phyloP scores from a whole-genome alignment of 2,329 filamentous ascomycete species.

The Berkeleyomyces rouxiae region DNA sequence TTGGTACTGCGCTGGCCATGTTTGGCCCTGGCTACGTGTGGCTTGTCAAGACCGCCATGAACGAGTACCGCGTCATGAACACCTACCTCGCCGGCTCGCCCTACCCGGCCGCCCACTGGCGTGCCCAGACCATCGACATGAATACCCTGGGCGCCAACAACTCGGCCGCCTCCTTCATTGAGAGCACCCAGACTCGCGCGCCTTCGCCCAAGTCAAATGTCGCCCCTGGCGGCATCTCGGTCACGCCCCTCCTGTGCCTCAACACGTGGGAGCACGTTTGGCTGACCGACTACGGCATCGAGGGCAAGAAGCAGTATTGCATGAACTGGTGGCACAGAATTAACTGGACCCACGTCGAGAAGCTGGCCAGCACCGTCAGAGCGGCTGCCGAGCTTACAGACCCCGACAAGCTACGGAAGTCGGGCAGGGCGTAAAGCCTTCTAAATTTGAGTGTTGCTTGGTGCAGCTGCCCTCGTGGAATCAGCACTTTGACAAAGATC shows the following conservation, averaged over 20 bases:
- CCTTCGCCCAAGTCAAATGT: conserved; percentile 17
- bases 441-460: background rate
- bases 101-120: conserved; percentile 69
- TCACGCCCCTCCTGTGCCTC: conserved; percentile 69
- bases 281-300: conserved; percentile 60
- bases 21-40: conserved; percentile 96
- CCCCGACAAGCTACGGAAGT: background rate
- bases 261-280: conserved; percentile 96
- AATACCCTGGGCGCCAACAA: conserved; percentile 38
- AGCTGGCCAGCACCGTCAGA: conserved; percentile 17
- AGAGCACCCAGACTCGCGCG: conserved; percentile 15
- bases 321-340: conserved; percentile 76
- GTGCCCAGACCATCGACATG: conserved; percentile 52
- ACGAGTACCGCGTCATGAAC: conserved; percentile 51
- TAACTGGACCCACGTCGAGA: conserved; percentile 62
- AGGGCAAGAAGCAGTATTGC: conserved; percentile 60
- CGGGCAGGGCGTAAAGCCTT: background rate
- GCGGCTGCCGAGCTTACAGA: conserved; percentile 1
- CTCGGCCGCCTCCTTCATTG: conserved; percentile 22
- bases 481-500: background rate
- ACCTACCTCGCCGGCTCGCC: conserved; percentile 90
- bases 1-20: conserved; percentile 71
- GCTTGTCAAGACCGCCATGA: conserved; percentile 50
- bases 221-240: conserved; percentile 45
- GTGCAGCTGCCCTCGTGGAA: background rate